These are phyloP conservation scores for Leccinum boreale DNA, from an alignment of 768 basidiomycete species.

Conservation along the genomic window DNA sequence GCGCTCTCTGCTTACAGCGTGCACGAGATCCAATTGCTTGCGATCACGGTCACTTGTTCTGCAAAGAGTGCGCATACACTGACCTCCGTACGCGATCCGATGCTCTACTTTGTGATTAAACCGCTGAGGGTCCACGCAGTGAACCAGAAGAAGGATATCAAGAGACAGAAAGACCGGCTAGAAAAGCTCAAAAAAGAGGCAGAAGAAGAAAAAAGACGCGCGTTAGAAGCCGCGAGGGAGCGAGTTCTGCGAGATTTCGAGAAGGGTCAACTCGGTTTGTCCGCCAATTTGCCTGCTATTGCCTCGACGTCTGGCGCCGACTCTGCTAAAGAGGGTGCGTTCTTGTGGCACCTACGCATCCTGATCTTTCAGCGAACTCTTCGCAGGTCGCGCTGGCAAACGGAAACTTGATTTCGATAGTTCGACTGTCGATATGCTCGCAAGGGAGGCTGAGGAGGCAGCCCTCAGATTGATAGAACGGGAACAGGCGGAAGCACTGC, in stretches of 20 bases:
- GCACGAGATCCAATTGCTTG: constrained; percentile 86
- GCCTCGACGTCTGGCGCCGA: constrained; percentile 39
- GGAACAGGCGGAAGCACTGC: constrained; percentile 82
- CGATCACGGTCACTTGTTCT: constrained; percentile 85
- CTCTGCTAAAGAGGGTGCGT: constrained; percentile 35
- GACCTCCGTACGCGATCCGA: constrained; percentile 62
- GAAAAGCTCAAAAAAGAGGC: constrained; percentile 73
- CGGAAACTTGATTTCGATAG: constrained; percentile 86
- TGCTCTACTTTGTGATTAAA: not conserved
- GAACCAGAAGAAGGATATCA: constrained; percentile 88
- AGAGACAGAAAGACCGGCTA: constrained; percentile 80
- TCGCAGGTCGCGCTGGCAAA: constrained; percentile 59
- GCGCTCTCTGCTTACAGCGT: constrained; percentile 80
- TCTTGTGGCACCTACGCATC: not conserved
- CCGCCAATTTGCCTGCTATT: constrained; percentile 34
- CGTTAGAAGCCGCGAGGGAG: constrained; percentile 73
- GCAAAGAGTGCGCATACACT: constrained; percentile 90
- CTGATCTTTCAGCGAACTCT: not conserved
- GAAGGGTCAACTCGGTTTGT: constrained; percentile 74
- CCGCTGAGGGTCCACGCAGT: constrained; percentile 42
- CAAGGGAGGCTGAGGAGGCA: constrained; percentile 82
- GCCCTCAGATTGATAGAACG: constrained; percentile 79
- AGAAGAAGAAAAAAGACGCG: constrained; percentile 73
- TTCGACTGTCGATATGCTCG: constrained; percentile 63
- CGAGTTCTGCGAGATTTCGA: constrained; percentile 91